Evolutionary conservation across 225 moss, liverwort and hornwort genomes (phyloP), one percentile per base, ranked within the genome.

Genomic region (Pseudoscleropodium purum): DNA sequence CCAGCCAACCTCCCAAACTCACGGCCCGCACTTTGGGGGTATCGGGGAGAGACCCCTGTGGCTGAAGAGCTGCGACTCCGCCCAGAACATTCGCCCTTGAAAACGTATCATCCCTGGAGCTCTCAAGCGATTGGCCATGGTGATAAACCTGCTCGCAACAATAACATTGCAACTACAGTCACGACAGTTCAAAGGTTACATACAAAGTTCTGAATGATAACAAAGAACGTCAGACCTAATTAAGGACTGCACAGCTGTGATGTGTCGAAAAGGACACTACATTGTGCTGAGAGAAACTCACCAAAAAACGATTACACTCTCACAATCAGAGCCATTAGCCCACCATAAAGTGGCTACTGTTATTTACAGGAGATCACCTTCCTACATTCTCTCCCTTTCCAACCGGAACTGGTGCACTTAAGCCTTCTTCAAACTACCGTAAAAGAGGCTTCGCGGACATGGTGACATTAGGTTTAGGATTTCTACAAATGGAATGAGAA

Each of bases 1-100:
- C 93, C 30, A 94, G 76, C 94, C 94, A 94, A 29, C 93, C 91
- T 84, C 94, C 93, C 43, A 91, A 75, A 82, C 89, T 93, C 80
- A 92, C 93, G 34, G 89, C 93, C 33, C 90, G 91, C 84, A 94
- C 88, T 75, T 83, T 87, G 9, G 89, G 67, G 34, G 34, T 41
- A 36, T 90, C 92, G 8, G 83, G 68, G 67, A 89, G 88, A 80
- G 77, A 79, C 69, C 88, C 79, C 54, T 79, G 86, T 33, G 92
- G 70, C 82, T 87, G 87, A 82, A 90, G 75, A 68, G 92, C 91
- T 92, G 78, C 87, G 7, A 80, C 91, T 79, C 89, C 89, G 74
- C 85, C 88, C 36, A 54, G 88, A 88, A 60, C 67, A 78, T 16
- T 43, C 49, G 57, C 21, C 30, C 49, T 84, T 15, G 54, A 47